A percentile compares a stretch with the other conserved stretches of the same genome.
Evolutionary conservation across 306 rosid genomes (phyloP).

Genomic region (Ziziphus jujuba): DNA sequence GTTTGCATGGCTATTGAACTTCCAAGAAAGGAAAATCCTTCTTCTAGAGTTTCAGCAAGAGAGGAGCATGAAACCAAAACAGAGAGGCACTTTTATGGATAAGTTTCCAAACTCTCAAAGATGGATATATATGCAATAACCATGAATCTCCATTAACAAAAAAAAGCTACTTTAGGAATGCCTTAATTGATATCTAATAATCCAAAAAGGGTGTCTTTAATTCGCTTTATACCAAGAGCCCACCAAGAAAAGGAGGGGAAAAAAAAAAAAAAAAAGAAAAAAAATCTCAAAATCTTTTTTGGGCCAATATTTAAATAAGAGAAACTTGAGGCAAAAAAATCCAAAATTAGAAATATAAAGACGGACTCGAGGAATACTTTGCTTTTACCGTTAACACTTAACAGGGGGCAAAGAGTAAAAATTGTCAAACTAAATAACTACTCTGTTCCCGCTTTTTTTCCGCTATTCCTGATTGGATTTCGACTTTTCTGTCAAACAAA

Average conservation of each 20-base stretch:
- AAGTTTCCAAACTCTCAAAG: no score
- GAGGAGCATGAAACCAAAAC: no score
- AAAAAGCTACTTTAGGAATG: not conserved
- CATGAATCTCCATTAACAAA: not conserved
- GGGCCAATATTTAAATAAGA: not conserved
- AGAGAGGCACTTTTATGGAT: no score
- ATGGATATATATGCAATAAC: not conserved
- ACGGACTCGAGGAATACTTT: not conserved
- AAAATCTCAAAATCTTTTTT: not conserved
- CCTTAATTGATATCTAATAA: not conserved
- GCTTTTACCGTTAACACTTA: slow-evolving; percentile 16
- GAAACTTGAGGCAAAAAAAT: not conserved
- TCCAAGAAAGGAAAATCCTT: no score
- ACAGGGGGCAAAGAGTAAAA: slow-evolving; percentile 34
- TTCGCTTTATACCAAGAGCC: no score
- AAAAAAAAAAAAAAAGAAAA: not conserved
- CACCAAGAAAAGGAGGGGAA: no score
- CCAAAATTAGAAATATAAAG: not conserved
- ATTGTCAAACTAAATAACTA: slow-evolving; percentile 48
- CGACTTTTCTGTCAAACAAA: slow-evolving; percentile 41
- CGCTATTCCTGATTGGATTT: slow-evolving; percentile 29
- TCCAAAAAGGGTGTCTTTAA: not conserved
- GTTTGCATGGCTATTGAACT: not conserved
- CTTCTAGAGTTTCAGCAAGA: no score
- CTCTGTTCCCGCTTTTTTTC: slow-evolving; percentile 22